Evolutionary conservation across 1,139 yeast species (phyloP), one percentile per base, ranked within the genome.

Genomic region (Geotrichum reessii): DNA sequence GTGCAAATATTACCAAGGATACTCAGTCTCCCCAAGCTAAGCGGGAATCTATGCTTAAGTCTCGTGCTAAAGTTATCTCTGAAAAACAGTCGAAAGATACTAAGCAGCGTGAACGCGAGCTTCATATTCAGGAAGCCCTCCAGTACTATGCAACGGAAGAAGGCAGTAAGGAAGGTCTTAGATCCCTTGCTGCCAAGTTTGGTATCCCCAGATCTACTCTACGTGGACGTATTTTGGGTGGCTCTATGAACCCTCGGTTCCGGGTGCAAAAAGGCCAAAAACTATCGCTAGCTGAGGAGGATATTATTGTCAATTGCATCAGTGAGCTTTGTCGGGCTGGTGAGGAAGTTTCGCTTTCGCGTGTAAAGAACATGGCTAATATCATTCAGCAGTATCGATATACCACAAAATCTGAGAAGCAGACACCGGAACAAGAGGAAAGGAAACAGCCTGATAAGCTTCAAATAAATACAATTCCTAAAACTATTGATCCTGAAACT

Each of bases 201-300:
- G 56, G 61, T 3, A 55, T 58, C 7, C 56, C 61, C n/a, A 21
- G 61, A 6, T 58, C 58, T 12, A 58, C 61, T 24, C 52, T 58
- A 2, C 19, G 58, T 9, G 61, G 61, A 12, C 27, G 61, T 7
- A 52, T 56, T n/a, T 33, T 55, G 11, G 21, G 33, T n/a, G 58
- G 61, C n/a, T 55, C 61, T 14, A 55, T 55, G 7, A 49, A 55
- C 28, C 50, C 55, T 9, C 46, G 50, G 17, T 21, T 48, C 24
- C 46, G 57, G 5, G 50, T 57, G 14, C 60, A 57, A 46, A 53
- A 53, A 40, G 57, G 60, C 5, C 60, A 53, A 27, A 58, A 58
- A 47, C 31, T 58, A 9, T 49, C 61, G 2, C 42, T 52, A n/a
- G 51, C 47, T 0, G 58, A 58, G 25, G 61, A 58, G 28, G 56